Conservation (phyloP, 1,284 basidiomycete genomes). For the Sanghuangporus weigelae region DNA sequence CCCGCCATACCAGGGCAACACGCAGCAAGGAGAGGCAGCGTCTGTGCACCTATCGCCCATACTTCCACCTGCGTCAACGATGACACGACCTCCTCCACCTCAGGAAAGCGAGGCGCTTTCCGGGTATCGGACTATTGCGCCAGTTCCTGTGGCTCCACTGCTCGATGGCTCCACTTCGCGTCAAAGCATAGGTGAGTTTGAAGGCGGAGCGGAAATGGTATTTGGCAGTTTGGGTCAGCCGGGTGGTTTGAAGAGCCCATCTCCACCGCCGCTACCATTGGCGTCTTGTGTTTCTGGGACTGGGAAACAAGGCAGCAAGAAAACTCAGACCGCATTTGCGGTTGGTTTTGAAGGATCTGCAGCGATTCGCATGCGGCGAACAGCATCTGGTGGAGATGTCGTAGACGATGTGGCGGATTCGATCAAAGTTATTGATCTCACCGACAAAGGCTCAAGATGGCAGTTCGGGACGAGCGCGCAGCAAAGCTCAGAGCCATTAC, state of each 20-base stretch:
- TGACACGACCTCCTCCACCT: conserved; percentile 23
- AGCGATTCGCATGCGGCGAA: conserved; percentile 7
- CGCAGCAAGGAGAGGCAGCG: not conserved
- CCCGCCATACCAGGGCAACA: not conserved
- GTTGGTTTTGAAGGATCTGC: conserved; percentile 10
- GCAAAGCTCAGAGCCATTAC: conserved; percentile 19
- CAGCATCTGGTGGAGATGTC: not conserved
- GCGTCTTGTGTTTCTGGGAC: not conserved
- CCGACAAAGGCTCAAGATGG: conserved; percentile 39
- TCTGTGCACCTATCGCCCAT: conserved; percentile 9
- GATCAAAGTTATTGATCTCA: conserved; percentile 32
- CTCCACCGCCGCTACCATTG: conserved; percentile 21
- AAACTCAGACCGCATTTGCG: not conserved
- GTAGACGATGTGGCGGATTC: conserved; percentile 18
- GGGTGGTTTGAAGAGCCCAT: conserved; percentile 27
- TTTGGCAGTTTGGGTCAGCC: conserved; percentile 46
- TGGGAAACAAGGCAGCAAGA: not conserved
- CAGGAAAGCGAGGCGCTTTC: conserved; percentile 24
- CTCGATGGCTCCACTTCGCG: conserved; percentile 19
- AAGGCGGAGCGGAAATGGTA: conserved; percentile 28
- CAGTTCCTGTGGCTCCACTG: conserved; percentile 15
- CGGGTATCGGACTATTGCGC: conserved; percentile 21
- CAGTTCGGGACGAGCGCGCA: conserved; percentile 49
- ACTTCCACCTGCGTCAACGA: conserved; percentile 17
- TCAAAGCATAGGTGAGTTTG: conserved; percentile 18